phyloP scores from a whole-genome alignment of 768 basidiomycete species.

The Hemileccinum rubropunctum region DNA sequence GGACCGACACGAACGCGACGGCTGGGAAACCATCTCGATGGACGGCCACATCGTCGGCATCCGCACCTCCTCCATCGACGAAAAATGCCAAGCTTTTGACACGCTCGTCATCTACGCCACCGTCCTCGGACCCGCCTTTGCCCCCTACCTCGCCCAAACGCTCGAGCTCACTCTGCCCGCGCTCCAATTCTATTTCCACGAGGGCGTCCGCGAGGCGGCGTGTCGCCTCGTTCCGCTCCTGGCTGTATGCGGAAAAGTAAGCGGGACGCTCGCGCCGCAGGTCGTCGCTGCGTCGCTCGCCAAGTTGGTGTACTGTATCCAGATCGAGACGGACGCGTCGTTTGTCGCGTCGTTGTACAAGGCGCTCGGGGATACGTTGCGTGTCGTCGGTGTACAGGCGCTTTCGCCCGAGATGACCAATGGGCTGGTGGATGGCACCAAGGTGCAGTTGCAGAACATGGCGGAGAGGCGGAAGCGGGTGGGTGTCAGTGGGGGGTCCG shows the following conservation, averaged over 20 bases:
- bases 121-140: slow-evolving; percentile 62
- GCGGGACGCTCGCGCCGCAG: slow-evolving; percentile 58
- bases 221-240: slow-evolving; percentile 75
- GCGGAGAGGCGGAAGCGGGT: slow-evolving; percentile 68
- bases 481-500: slow-evolving; percentile 15
- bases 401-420: slow-evolving; percentile 53
- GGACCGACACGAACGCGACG: slow-evolving; percentile 56
- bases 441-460: slow-evolving; percentile 63
- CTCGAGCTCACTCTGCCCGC: slow-evolving; percentile 72
- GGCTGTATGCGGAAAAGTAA: slow-evolving; percentile 62
- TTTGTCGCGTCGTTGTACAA: slow-evolving; percentile 78
- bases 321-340: slow-evolving; percentile 67
- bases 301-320: slow-evolving; percentile 61
- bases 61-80: slow-evolving; percentile 76
- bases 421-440: slow-evolving; percentile 64
- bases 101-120: slow-evolving; percentile 81
- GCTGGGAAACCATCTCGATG: slow-evolving; percentile 76
- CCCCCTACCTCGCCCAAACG: slow-evolving; percentile 68
- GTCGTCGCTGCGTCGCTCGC: slow-evolving; percentile 70
- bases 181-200: slow-evolving; percentile 77
- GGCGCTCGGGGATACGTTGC: slow-evolving; percentile 59
- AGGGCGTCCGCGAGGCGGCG: slow-evolving; percentile 78
- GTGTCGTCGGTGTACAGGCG: slow-evolving; percentile 53
- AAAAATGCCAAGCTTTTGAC: slow-evolving; percentile 86
- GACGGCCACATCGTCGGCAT: slow-evolving; percentile 78